Percentiles rank a stretch among this genome's conserved stretches.
phyloP scores from a whole-genome alignment of 2,329 filamentous ascomycete species.

The Zarea fungicola region DNA sequence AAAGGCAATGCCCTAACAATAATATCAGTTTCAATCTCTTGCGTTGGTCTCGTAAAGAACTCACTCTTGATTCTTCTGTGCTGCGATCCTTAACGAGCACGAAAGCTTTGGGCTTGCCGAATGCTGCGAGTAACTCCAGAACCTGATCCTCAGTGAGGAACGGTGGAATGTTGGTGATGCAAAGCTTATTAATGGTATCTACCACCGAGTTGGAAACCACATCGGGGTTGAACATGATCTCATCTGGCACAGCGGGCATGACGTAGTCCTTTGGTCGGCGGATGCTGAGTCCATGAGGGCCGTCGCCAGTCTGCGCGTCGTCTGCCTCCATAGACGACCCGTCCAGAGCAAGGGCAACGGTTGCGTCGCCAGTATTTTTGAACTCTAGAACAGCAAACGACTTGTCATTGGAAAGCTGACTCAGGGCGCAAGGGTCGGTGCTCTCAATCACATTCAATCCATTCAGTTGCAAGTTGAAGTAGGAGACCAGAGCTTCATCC shows the following conservation, averaged over 20 bases:
- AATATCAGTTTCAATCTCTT: conserved; percentile 23
- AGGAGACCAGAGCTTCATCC: conserved; percentile 71
- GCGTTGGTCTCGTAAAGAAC: conserved; percentile 25
- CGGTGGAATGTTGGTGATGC: conserved; percentile 79
- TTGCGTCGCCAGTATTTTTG: conserved; percentile 79
- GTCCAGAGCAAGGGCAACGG: conserved; percentile 83
- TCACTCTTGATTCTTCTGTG: conserved; percentile 81
- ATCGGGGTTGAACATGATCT: conserved; percentile 68
- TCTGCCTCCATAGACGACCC: conserved; percentile 82
- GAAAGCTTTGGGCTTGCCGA: conserved; percentile 91
- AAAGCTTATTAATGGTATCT: conserved; percentile 93
- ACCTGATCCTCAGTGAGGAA: conserved; percentile 91
- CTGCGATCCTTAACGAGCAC: conserved; percentile 80
- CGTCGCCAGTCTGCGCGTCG: conserved; percentile 49
- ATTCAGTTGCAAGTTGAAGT: conserved; percentile 96
- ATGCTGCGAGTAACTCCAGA: conserved; percentile 80
- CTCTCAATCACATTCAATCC: conserved; percentile 87
- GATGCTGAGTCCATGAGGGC: conserved; percentile 62
- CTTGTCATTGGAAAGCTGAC: conserved; percentile 73
- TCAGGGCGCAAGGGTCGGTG: conserved; percentile 77
- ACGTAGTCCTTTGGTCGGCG: conserved; percentile 95
- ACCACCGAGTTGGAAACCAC: conserved; percentile 75
- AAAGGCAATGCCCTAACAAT: conserved; percentile 79
- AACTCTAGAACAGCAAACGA: conserved; percentile 89
- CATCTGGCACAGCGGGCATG: conserved; percentile 72